phyloP scores from a whole-genome alignment of 2,329 filamentous ascomycete genomes.

The Gaeumannomyces tritici region DNA sequence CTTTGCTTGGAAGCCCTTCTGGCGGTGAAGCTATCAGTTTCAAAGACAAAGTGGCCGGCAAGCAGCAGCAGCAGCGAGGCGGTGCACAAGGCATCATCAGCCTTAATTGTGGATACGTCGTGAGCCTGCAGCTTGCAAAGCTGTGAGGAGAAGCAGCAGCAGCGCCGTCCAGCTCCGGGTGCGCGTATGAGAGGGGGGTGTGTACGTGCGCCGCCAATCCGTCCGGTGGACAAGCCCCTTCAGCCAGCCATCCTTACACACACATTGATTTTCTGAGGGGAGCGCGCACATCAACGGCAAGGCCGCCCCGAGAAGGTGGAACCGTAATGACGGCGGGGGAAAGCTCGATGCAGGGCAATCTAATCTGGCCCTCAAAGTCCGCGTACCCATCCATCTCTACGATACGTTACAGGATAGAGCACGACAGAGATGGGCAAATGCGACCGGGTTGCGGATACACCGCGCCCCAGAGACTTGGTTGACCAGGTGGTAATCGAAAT shows the following conservation, averaged over 20 bases:
- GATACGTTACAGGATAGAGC: neutral
- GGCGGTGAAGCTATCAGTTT: constrained; percentile 1
- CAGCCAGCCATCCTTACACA: neutral
- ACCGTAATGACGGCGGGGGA: neutral
- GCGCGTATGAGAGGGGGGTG: neutral
- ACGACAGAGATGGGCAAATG: no score
- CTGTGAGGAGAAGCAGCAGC: neutral
- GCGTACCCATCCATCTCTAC: neutral
- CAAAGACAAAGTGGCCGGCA: neutral
- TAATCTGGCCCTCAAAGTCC: neutral
- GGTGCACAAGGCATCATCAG: neutral
- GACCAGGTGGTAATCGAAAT: neutral
- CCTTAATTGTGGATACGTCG: neutral
- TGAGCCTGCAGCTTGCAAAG: neutral
- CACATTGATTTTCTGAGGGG: no score
- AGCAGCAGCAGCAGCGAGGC: neutral
- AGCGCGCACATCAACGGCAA: neutral
- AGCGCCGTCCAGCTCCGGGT: neutral
- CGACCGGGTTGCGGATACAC: neutral
- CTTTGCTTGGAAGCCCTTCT: neutral
- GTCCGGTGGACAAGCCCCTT: no score
- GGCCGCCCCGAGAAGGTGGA: neutral
- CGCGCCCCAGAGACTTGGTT: neutral
- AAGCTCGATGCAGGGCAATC: neutral
- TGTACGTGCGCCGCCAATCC: neutral